These are phyloP conservation scores for Exophiala sp. DNA, from an alignment of 2,329 filamentous ascomycete species.

Conservation along the genomic window DNA sequence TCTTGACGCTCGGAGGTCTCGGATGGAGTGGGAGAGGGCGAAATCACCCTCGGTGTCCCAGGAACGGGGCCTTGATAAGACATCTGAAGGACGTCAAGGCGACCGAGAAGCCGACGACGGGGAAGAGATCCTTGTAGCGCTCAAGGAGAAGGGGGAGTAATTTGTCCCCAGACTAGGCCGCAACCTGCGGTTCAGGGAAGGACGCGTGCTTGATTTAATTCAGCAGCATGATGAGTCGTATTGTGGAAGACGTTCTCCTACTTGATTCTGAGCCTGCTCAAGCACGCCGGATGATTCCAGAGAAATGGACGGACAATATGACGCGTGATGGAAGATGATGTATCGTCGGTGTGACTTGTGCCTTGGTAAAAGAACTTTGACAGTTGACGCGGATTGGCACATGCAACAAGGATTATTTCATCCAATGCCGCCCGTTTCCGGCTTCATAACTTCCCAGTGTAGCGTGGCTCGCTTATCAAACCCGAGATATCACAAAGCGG, in stretches of 20 bases:
- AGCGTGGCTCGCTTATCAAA: neutral
- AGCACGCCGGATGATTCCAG: neutral
- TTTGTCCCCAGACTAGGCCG: neutral
- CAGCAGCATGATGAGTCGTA: neutral
- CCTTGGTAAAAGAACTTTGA: neutral
- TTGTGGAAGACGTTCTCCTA: neutral
- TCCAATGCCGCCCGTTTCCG: neutral
- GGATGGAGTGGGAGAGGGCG: constrained; percentile 74
- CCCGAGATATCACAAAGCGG: neutral
- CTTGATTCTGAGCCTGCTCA: neutral
- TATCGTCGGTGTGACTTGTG: neutral
- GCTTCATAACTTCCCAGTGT: neutral
- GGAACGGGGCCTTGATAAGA: constrained; percentile 59
- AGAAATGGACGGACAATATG: neutral
- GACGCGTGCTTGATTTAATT: neutral
- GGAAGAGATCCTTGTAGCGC: neutral
- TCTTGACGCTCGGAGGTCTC: constrained; percentile 54
- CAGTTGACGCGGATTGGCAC: neutral
- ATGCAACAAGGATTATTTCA: neutral
- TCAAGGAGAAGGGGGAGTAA: neutral
- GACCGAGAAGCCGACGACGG: neutral
- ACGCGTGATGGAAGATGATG: neutral
- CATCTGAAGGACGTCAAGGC: constrained; percentile 33
- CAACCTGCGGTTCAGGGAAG: neutral
- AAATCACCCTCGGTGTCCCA: constrained; percentile 80